phyloP scores from a whole-genome alignment of 768 basidiomycete species.

The Boletus rubropictus region DNA sequence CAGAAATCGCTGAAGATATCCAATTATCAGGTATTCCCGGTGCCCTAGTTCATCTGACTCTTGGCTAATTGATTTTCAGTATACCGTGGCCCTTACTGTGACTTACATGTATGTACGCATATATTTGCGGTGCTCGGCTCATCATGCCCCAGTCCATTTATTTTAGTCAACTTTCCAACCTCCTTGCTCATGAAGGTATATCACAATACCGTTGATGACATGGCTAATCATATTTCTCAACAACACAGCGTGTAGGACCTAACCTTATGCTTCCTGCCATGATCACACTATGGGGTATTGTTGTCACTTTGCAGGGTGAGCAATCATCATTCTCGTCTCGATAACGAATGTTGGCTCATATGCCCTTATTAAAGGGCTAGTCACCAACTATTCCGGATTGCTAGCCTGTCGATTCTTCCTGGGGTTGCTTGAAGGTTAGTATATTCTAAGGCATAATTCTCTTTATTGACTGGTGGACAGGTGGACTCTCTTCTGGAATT shows the following conservation, averaged over 20 bases:
- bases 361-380: conserved; percentile 33
- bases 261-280: conserved; percentile 56
- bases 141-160: conserved; percentile 37
- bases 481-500: conserved; percentile 54
- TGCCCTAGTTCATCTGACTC: not conserved
- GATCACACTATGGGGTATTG: conserved; percentile 59
- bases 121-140: not conserved
- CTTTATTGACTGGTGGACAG: conserved; percentile 24
- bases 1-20: conserved; percentile 41
- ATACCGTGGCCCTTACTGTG: conserved; percentile 30
- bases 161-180: conserved; percentile 53
- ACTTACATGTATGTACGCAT: conserved; percentile 21
- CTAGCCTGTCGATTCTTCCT: conserved; percentile 43
- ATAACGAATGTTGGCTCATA: not conserved
- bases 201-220: not conserved
- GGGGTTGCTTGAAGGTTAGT: conserved; percentile 55
- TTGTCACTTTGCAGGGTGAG: conserved; percentile 54
- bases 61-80: conserved; percentile 19
- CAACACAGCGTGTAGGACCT: conserved; percentile 39
- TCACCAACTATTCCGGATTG: conserved; percentile 47
- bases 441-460: not conserved
- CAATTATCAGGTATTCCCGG: conserved; percentile 23
- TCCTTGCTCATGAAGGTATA: conserved; percentile 50
- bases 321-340: not conserved
- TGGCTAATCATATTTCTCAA: not conserved